Evolutionary conservation across 176 grass and related monocot species (phyloP), one percentile per base, ranked within the genome.

Genomic region (Aechmea fasciata): DNA sequence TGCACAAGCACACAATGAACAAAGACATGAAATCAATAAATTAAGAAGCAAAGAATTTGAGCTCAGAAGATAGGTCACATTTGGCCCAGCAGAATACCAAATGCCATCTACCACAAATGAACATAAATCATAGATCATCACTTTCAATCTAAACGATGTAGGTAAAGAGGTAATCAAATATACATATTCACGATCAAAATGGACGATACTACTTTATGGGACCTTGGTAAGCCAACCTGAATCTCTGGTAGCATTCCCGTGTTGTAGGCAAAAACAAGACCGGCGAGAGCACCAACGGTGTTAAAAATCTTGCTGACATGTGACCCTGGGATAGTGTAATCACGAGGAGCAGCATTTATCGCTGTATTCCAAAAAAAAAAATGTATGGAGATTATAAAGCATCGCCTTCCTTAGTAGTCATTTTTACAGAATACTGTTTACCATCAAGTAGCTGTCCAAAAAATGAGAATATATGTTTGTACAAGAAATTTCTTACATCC

Each of bases 161-260:
- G 13, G n/a, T 17, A 8, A 57, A 17, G 13, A 17, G 52, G 13
- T 57, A 17, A 13, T 17, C 4, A 57, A 57, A 13, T 9, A 17
- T 14, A 3, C 8, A 17, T 15, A 15, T 57, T 57, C 13, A 57
- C 17, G 52, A 57, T 17, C 52, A 17, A 57, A 15, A 13, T 15
- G 52, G 13, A 57, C n/a, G 52, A 57, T 17, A 57, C 14, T 57
- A 13, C 52, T 57, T 57, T 57, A 57, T 15, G 8, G 13, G 4
- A 19, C 15, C 55, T 61, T 61, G 13, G 9, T 61, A 61, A 57
- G 18, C 28, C 71, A 28, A 96, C 88, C 73, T 97, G 93, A 77
- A 97, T 97, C 81, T 97, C 93, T 71, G 93, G 93, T 10, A 97
- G 79, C 93, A 92, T 97, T 66, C 93, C 89, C 3, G 93, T 92